A percentile compares a stretch with the other conserved stretches of the same genome.
Evolutionary conservation across 73 alveolate species (phyloP).

Genomic region (Paramecium sonneborni): DNA sequence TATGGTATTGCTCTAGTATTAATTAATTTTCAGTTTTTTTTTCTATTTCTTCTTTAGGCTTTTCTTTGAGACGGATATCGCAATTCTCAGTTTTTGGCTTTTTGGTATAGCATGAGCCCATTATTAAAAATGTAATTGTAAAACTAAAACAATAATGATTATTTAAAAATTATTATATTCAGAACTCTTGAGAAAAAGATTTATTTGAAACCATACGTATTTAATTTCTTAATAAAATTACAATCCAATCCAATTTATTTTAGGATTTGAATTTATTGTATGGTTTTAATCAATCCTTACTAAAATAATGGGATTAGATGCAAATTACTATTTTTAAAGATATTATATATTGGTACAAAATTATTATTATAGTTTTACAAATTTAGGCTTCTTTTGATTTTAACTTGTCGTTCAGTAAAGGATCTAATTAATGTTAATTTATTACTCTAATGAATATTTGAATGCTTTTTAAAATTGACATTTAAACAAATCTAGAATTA

Average conservation of each 20-base stretch:
- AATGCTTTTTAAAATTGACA: background rate
- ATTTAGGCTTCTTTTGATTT: background rate
- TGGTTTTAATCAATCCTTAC: background rate
- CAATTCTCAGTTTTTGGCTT: background rate
- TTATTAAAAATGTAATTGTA: background rate
- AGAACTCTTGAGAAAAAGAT: background rate
- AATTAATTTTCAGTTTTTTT: background rate
- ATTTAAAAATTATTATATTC: background rate
- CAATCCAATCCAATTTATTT: background rate
- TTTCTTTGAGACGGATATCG: background rate
- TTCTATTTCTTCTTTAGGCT: background rate
- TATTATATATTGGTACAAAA: background rate
- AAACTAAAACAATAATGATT: background rate
- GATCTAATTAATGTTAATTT: background rate
- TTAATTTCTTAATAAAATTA: background rate
- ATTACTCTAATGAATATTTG: background rate
- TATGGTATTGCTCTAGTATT: conserved; percentile 25
- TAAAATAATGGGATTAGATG: background rate
- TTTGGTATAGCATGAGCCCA: conserved; percentile 32
- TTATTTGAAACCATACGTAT: background rate
- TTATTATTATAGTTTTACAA: background rate
- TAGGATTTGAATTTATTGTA: background rate
- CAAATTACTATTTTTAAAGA: background rate
- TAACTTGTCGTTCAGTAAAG: background rate
- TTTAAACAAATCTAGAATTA: background rate